Evolutionary conservation across 2,329 filamentous ascomycete genomes (phyloP).

Genomic region (Tolypocladium cylindrosporum): DNA sequence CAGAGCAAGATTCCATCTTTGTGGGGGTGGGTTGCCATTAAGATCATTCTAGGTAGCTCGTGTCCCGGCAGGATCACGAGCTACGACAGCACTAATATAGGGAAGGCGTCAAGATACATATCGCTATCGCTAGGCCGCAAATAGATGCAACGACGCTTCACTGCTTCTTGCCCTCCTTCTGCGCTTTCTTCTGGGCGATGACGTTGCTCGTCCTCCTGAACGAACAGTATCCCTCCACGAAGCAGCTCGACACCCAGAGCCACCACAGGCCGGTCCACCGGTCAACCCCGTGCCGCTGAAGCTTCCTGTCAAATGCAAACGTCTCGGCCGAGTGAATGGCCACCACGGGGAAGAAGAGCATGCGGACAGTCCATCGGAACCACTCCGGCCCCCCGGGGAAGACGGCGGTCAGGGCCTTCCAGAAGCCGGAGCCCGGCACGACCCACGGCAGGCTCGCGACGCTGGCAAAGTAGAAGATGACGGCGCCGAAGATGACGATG

Average conservation of each 20-base stretch:
- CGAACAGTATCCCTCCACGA: constrained; percentile 42
- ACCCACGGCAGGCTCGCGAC: constrained; percentile 41
- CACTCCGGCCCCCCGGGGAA: constrained; percentile 49
- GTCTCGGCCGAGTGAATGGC: constrained; percentile 57
- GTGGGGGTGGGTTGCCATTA: background rate
- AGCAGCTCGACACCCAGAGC: constrained; percentile 41
- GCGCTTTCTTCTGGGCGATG: constrained; percentile 31
- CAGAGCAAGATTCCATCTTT: background rate
- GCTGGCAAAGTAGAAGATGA: constrained; percentile 42
- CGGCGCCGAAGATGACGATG: constrained; percentile 41
- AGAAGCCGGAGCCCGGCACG: constrained; percentile 37
- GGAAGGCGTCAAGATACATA: background rate
- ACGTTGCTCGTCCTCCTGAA: constrained; percentile 42
- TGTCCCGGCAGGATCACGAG: background rate
- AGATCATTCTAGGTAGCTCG: background rate
- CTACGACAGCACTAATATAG: background rate
- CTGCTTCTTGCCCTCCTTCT: constrained; percentile 31
- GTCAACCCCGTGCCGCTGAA: constrained; percentile 37
- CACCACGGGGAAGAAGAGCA: constrained; percentile 49
- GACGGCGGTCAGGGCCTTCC: constrained; percentile 35
- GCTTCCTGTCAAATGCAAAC: constrained; percentile 37
- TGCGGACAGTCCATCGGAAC: constrained; percentile 48
- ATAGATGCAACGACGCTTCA: constrained; percentile 10
- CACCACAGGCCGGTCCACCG: constrained; percentile 39
- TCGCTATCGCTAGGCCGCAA: background rate